A percentile compares a stretch with the other conserved stretches of the same genome.
phyloP scores from a whole-genome alignment of 192 early-diverging fungal genomes.

The Backusella tarrabulga region DNA sequence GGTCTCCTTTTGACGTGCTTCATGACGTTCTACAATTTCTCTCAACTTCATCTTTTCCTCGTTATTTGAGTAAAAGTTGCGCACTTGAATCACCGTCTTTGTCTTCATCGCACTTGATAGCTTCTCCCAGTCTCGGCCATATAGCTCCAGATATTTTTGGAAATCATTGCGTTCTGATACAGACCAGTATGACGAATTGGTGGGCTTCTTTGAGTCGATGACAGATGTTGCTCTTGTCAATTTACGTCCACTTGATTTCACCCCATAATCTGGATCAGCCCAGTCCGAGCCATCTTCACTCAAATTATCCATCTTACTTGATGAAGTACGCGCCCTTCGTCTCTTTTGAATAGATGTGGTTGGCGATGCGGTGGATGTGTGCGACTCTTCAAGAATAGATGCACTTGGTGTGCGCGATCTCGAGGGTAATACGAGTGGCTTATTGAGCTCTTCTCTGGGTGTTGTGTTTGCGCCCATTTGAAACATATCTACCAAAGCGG shows the following conservation, averaged over 20 bases:
- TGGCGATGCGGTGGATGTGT: neutral
- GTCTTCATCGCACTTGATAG: constrained; percentile 70
- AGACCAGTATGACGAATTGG: constrained; percentile 89
- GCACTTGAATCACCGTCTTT: constrained; percentile 82
- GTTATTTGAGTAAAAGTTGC: constrained; percentile 77
- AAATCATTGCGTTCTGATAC: constrained; percentile 77
- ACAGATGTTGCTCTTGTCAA: constrained; percentile 3
- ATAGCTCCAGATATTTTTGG: constrained; percentile 49
- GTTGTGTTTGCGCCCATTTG: constrained; percentile 28
- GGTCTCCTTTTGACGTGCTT: neutral
- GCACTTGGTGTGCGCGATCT: constrained; percentile 16
- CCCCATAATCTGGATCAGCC: constrained; percentile 16
- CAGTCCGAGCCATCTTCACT: constrained; percentile 14
- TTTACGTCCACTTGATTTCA: neutral
- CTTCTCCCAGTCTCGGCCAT: constrained; percentile 78
- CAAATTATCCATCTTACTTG: constrained; percentile 16
- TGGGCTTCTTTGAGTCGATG: constrained; percentile 21
- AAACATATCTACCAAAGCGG: constrained; percentile 37
- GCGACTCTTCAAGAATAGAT: neutral
- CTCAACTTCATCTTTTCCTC: constrained; percentile 35
- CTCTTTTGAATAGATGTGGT: neutral
- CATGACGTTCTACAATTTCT: constrained; percentile 19
- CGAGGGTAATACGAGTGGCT: neutral
- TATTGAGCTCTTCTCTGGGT: neutral
- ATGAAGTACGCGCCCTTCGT: constrained; percentile 18